Percentiles rank a stretch among this genome's conserved stretches.
phyloP scores from a whole-genome alignment of 1,284 basidiomycete genomes.

The Ceratobasidium theobromae region DNA sequence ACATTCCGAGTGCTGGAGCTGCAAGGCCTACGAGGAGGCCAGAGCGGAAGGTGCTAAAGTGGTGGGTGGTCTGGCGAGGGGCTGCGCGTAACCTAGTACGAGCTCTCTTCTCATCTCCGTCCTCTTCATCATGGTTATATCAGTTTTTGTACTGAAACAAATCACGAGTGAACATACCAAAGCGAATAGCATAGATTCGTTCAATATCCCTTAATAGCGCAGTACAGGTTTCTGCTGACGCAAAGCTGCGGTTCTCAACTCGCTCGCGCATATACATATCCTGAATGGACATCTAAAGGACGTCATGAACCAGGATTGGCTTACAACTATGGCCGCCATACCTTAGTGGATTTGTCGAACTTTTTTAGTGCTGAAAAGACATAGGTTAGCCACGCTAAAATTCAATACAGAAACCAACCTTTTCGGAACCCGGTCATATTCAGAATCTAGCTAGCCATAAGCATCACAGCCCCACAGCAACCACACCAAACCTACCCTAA shows the following conservation, averaged over 20 bases:
- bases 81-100: conserved; percentile 64
- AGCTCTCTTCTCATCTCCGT: conserved; percentile 82
- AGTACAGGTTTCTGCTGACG: background rate
- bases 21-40: conserved; percentile 78
- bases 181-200: conserved; percentile 67
- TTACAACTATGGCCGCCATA: conserved; percentile 39
- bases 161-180: conserved; percentile 54
- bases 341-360: conserved; percentile 83
- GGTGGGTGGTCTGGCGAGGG: conserved; percentile 61
- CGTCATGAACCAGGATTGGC: background rate
- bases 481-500: conserved; percentile 58
- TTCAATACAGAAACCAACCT: conserved; percentile 19
- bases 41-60: conserved; percentile 72
- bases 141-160: background rate
- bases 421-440: conserved; percentile 92
- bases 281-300: background rate
- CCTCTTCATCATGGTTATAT: conserved; percentile 48
- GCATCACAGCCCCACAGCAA: background rate
- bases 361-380: conserved; percentile 70
- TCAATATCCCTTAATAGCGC: conserved; percentile 59
- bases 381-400: background rate
- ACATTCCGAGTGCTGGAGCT: conserved; percentile 71
- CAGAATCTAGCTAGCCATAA: conserved; percentile 60
- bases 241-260: conserved; percentile 41
- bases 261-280: conserved; percentile 35